Base-by-base conservation (phyloP, 306 rosid species). In the Quercus rubra region DNA sequence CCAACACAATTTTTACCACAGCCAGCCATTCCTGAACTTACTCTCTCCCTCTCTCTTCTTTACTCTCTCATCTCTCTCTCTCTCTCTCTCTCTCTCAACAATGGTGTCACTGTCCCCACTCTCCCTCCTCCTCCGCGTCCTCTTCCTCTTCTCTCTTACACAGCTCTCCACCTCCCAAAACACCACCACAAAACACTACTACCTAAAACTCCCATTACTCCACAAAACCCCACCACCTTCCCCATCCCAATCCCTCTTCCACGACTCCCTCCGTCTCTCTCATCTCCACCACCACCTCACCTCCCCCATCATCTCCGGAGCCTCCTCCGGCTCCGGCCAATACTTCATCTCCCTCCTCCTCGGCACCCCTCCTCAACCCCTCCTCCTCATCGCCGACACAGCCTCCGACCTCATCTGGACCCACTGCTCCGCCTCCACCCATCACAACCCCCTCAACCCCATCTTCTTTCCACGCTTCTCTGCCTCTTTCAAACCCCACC, bases 351-450 rank as follows among this genome's bases (percentile, higher is more conserved):
- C 85, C 55, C 87, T 93, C 82, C 89, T 77, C 46, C 55, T 93
- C 15, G 94, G 97, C 2, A 67, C 90, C 1, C 97, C 97, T 1
- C 94, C 94, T 2, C 96, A 93, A 57, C 80, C 79, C 75, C 90
- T 93, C 74, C 85, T 84, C 30, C 91, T 93, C 18, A 91, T 93
- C 51, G 94, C 83, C 35, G 96, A 93, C 69, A 93, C 96, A 7
- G 97, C 92, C 61, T 84, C 91, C 81, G 97, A 93, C 66, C 92
- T 93, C 7, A 81, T 93, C 4, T 93, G 97, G 97, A 90, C 87
- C 17, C 82, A 88, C 7, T 92, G 96, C 92, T 89, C 96, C 77
- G 85, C 93, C 77, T 86, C 92, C 71, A 43, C 21, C 25, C 77
- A 81, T 85, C 85, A 66, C 90, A 25, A 21, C 25, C 13, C 81